phyloP scores from a whole-genome alignment of 345 rosid species.

The Brassica nigra region DNA sequence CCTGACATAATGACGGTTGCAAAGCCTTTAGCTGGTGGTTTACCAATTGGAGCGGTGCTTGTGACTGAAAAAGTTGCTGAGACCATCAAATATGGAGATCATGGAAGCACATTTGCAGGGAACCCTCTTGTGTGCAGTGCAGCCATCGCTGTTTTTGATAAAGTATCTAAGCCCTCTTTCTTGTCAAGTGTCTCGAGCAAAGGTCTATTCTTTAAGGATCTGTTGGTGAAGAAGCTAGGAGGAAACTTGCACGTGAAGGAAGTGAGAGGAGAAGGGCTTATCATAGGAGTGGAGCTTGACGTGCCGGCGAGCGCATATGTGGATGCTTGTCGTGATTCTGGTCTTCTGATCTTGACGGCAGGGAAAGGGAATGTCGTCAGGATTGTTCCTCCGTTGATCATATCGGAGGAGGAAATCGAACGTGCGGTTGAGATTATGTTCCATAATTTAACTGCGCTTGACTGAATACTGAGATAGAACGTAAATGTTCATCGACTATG shows the following conservation, averaged over 20 bases:
- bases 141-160: slow-evolving; percentile 63
- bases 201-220: slow-evolving; percentile 64
- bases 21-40: slow-evolving; percentile 95
- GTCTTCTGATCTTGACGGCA: slow-evolving; percentile 74
- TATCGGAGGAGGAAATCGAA: slow-evolving; percentile 69
- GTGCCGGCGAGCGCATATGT: slow-evolving; percentile 62
- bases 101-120: slow-evolving; percentile 95
- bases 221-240: slow-evolving; percentile 57
- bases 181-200: slow-evolving; percentile 66
- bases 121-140: slow-evolving; percentile 76
- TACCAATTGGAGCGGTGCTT: slow-evolving; percentile 82
- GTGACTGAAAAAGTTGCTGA: slow-evolving; percentile 78
- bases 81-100: slow-evolving; percentile 72
- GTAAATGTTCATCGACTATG: not conserved
- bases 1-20: slow-evolving; percentile 97
- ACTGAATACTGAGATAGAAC: not conserved
- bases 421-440: slow-evolving; percentile 62
- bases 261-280: slow-evolving; percentile 81
- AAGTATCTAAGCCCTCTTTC: slow-evolving; percentile 72
- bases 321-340: slow-evolving; percentile 71
- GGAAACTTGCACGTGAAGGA: slow-evolving; percentile 76
- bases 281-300: slow-evolving; percentile 77
- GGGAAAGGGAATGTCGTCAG: slow-evolving; percentile 80
- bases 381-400: slow-evolving; percentile 66
- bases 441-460: slow-evolving; percentile 42